A percentile compares a stretch with the other conserved stretches of the same genome.
These are phyloP conservation scores for Debaryomyces psychrophilus DNA, from an alignment of 1,139 yeast species.

Conservation along the genomic window DNA sequence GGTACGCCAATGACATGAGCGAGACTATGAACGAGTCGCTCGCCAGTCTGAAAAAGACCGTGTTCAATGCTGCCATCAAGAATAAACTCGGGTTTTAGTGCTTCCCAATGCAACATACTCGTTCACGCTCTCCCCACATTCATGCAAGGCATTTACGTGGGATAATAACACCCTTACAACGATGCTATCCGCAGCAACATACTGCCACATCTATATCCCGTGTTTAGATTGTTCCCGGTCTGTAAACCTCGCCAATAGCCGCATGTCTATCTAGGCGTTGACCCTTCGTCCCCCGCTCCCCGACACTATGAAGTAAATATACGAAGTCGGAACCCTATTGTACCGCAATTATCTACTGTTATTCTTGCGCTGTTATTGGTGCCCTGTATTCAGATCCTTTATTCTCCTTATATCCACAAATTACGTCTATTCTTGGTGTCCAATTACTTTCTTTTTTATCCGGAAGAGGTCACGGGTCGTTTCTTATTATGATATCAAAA, in stretches of 20 bases:
- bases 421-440: no score
- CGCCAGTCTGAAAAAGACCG: slow-evolving; percentile 52
- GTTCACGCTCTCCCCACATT: background rate
- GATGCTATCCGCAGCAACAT: background rate
- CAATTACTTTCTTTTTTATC: background rate
- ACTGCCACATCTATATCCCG: no score
- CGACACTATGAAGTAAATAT: background rate
- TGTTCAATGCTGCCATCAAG: slow-evolving; percentile 55
- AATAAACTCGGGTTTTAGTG: slow-evolving; percentile 54
- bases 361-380: no score
- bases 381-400: background rate
- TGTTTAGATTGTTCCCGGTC: background rate
- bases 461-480: background rate
- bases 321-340: background rate
- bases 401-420: background rate
- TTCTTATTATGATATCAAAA: background rate
- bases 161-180: background rate
- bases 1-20: slow-evolving; percentile 58
- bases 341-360: no score
- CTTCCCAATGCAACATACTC: background rate
- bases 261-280: background rate
- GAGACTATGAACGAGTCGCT: slow-evolving; percentile 57
- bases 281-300: background rate
- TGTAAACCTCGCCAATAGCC: background rate
- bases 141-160: background rate